These are phyloP conservation scores for Hyphodiscus sp. DNA, from an alignment of 2,329 filamentous ascomycete species.

Conservation along the genomic window DNA sequence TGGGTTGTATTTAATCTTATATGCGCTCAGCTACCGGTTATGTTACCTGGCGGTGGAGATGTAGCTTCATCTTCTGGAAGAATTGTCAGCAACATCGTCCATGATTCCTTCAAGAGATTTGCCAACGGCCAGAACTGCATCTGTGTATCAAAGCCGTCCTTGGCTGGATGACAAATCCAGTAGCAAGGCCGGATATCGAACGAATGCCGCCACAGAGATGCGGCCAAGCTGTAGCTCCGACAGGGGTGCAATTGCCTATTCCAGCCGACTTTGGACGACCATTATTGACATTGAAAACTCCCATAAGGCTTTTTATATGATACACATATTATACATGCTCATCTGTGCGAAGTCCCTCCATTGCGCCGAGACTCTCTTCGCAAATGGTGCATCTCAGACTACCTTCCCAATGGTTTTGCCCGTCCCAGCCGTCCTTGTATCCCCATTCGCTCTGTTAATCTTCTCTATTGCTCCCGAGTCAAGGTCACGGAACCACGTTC, in stretches of 20 bases:
- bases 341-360: background rate
- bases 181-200: no score
- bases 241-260: background rate
- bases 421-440: conserved; percentile 10
- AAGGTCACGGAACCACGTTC: conserved; percentile 39
- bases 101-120: no score
- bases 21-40: no score
- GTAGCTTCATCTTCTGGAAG: no score
- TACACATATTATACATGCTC: background rate
- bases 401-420: conserved; percentile 7
- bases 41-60: no score
- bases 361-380: background rate
- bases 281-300: background rate
- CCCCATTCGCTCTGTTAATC: conserved; percentile 41
- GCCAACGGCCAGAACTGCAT: no score
- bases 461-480: conserved; percentile 41
- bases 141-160: no score
- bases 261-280: background rate
- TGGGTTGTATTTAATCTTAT: no score
- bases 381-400: background rate
- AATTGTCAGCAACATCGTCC: no score
- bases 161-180: no score
- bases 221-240: background rate
- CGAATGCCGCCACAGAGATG: background rate
- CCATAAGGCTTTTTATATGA: background rate